Evolutionary conservation across 805 yeast genomes (phyloP), one percentile per base, ranked within the genome.

Genomic region (Saturnispora diversa): DNA sequence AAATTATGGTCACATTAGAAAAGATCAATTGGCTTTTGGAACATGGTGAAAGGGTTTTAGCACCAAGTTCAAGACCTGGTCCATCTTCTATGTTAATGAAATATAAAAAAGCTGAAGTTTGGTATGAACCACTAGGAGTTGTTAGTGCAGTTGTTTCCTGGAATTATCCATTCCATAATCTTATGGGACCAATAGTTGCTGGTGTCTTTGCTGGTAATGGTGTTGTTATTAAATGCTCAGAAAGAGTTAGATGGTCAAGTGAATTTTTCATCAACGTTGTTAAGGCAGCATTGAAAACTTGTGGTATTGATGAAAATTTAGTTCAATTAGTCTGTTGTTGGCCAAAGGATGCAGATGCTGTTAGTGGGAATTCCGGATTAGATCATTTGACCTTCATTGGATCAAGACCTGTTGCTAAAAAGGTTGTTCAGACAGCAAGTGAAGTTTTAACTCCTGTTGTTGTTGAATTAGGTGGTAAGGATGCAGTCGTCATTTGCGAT

Each of bases 121-220:
- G 94, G 47, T 92, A 92, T 59, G 95, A 88, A 59, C 97, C 98
- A 1, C 62, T 90, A 41, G 92, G 92, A 6, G 85, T 83, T 10
- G 90, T 90, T 20, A 74, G 94, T 6, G 94, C 97, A 0, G 68
- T 92, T 45, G 85, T 92, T 1, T 84, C 95, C 3, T 92, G 99
- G 99, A 92, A 92, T 56, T 92, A 92, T 58, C 98, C 99, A 0
- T 80, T 92, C 60, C 98, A 92, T 59, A 92, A 92, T 60, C 65
- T 88, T 38, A 63, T 92, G 69, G 97, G 97, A 3, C 98, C 98
- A 1, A 69, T 92, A 2, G 77, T 88, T 42, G 94, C 97, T 2
- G 75, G 90, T 2, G 60, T 92, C 20, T 85, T 88, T 56, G 77
- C 95, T 5, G 99, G 98, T 4, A 90, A 92, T 55, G 87, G 88